Percentiles rank a stretch among this genome's conserved stretches.
These are phyloP conservation scores for Candida caryicola DNA, from an alignment of 805 yeast genomes.

Conservation along the genomic window DNA sequence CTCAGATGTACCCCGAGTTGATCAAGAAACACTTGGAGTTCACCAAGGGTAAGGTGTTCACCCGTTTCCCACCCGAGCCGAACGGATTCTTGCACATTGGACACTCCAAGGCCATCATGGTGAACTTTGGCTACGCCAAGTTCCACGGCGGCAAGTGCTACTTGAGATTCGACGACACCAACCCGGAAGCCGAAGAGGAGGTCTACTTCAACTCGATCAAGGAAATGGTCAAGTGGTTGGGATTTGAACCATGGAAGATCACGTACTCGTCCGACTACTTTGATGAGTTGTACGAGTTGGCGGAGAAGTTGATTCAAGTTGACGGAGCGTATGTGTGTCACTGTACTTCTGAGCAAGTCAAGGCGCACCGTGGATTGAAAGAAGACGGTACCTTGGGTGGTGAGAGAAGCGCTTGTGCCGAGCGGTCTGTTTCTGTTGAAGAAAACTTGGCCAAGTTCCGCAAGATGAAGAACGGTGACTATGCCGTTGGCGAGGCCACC, in stretches of 20 bases:
- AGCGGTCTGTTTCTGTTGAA: slow-evolving; percentile 69
- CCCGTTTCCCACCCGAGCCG: slow-evolving; percentile 99
- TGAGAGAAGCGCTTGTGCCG: slow-evolving; percentile 77
- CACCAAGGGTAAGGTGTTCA: slow-evolving; percentile 79
- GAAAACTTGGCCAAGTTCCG: slow-evolving; percentile 79
- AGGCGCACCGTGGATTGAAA: slow-evolving; percentile 83
- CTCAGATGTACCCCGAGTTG: slow-evolving; percentile 83
- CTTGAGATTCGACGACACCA: slow-evolving; percentile 93
- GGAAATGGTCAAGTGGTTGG: slow-evolving; percentile 89
- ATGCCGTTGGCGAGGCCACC: slow-evolving; percentile 87
- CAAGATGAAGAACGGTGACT: slow-evolving; percentile 87
- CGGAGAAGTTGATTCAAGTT: slow-evolving; percentile 69
- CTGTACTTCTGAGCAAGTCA: slow-evolving; percentile 89
- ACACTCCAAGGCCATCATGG: slow-evolving; percentile 96
- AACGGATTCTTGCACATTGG: slow-evolving; percentile 97
- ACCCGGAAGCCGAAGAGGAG: slow-evolving; percentile 98
- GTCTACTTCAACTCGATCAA: slow-evolving; percentile 79
- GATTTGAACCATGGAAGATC: slow-evolving; percentile 88
- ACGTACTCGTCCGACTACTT: slow-evolving; percentile 97
- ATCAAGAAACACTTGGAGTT: slow-evolving; percentile 75
- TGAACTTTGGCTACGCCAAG: slow-evolving; percentile 95
- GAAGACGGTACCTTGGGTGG: slow-evolving; percentile 95
- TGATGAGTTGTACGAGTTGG: slow-evolving; percentile 81
- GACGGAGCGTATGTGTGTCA: slow-evolving; percentile 90
- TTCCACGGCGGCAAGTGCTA: slow-evolving; percentile 84